A percentile compares a stretch with the other conserved stretches of the same genome.
Conservation (phyloP, 345 rosid species). For the Camelina neglecta region DNA sequence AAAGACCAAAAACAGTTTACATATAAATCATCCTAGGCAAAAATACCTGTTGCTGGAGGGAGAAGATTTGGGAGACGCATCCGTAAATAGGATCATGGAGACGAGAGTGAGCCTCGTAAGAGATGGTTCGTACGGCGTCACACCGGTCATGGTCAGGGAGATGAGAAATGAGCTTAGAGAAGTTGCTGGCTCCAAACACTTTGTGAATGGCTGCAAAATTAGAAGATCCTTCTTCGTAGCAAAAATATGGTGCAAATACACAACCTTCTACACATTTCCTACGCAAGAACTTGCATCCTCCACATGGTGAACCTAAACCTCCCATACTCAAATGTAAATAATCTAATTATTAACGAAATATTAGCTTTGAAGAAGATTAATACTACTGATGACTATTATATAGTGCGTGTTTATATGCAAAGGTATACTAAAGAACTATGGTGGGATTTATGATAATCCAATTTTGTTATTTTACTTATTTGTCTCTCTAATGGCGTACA, state of each 20-base stretch:
- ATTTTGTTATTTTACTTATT: slow-evolving; percentile 49
- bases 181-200: slow-evolving; percentile 98
- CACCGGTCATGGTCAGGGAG: slow-evolving; percentile 75
- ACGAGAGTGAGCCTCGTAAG: slow-evolving; percentile 96
- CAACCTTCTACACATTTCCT: slow-evolving; percentile 92
- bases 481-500: slow-evolving; percentile 87
- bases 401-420: slow-evolving; percentile 21
- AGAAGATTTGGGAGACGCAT: slow-evolving; percentile 94
- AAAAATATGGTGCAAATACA: slow-evolving; percentile 94
- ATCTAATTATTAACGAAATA: neutral
- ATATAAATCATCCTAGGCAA: neutral
- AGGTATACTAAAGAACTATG: slow-evolving; percentile 41
- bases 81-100: slow-evolving; percentile 96
- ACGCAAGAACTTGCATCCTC: slow-evolving; percentile 96
- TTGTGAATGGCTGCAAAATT: slow-evolving; percentile 91
- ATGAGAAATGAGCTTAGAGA: slow-evolving; percentile 80
- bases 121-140: slow-evolving; percentile 86
- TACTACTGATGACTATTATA: slow-evolving; percentile 26
- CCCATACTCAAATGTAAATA: slow-evolving; percentile 42
- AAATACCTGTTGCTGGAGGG: slow-evolving; percentile 90
- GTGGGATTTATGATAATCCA: slow-evolving; percentile 55
- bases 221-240: slow-evolving; percentile 90
- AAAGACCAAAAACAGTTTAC: neutral
- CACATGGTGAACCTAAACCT: slow-evolving; percentile 90
- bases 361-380: slow-evolving; percentile 13